Evolutionary conservation across 148 eudicot species (phyloP), one percentile per base, ranked within the genome.

Genomic region (Amaranthus cruentus): DNA sequence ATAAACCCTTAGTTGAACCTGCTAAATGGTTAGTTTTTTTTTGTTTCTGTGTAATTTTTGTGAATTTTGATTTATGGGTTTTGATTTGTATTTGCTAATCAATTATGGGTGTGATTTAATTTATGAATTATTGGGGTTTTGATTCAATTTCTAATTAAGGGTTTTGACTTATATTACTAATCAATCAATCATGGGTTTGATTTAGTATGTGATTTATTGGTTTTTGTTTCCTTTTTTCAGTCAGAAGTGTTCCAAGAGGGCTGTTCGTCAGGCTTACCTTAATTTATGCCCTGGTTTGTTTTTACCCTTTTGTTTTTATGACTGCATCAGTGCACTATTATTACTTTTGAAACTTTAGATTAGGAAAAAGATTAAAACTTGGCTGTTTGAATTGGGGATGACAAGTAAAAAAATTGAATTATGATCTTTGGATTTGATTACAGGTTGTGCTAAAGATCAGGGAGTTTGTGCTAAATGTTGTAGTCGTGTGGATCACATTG

Each of bases 381-480:
- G 8, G 28, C 6, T 12, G 56, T 55, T 66, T 2, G 13, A 42
- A 55, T 74, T 62, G 6, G 8, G 50, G 15, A 3, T 66, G 59
- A 51, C 4, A 47, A 9, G 18, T 6, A 50, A 6, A 28, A 10
- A 46, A 53, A 18, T 51, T 74, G 49, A 68, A 63, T 74, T 10
- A 38, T 5, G 54, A 72, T 61, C 50, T 59, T 75, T 75, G 69
- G 4, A 47, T 49, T 61, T 73, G 69, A 52, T 62, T 62, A 73
- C 66, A 95, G 98, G 85, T 49, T 95, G 98, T 83, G 97, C 98
- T 4, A 91, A 89, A 86, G 97, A 95, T 64, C 91, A 91, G 44
- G 83, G 87, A 61, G 92, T 91, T 28, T 95, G 98, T 76, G 93
- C 98, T 69, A 95, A 95, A 75, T 91, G 97, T 78, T 86, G 90